A percentile compares a stretch with the other conserved stretches of the same genome.
Evolutionary conservation across 2,329 filamentous ascomycete species (phyloP).

Genomic region (Pezicula carpinea): DNA sequence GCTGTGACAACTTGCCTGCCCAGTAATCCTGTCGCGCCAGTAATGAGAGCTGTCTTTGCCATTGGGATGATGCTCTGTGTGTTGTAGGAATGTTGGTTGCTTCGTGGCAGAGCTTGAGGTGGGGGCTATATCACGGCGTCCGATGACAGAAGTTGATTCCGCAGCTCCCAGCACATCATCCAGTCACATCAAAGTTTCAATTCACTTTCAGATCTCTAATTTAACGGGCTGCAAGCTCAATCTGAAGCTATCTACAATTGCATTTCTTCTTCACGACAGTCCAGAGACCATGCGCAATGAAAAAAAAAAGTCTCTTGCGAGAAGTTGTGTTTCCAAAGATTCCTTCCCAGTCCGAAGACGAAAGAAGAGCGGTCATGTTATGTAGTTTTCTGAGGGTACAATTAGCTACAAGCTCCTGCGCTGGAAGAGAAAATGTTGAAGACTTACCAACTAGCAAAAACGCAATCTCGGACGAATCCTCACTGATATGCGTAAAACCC

Average conservation of each 20-base stretch:
- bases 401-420: too few relatives aligned
- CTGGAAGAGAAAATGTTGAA: too few relatives aligned
- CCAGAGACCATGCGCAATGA: slow-evolving; percentile 44
- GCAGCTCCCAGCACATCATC: too few relatives aligned
- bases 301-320: slow-evolving; percentile 36
- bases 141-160: background rate
- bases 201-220: too few relatives aligned
- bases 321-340: slow-evolving; percentile 64
- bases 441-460: slow-evolving; percentile 81
- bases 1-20: slow-evolving; percentile 71
- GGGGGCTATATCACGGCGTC: background rate
- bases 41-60: slow-evolving; percentile 62
- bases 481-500: slow-evolving; percentile 80
- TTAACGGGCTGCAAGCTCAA: too few relatives aligned
- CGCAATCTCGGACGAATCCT: slow-evolving; percentile 81
- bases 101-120: background rate
- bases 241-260: too few relatives aligned
- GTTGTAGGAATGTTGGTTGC: slow-evolving; percentile 6
- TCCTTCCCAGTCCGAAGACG: slow-evolving; percentile 67
- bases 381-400: slow-evolving; percentile 45
- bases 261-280: slow-evolving; percentile 48
- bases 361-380: slow-evolving; percentile 67
- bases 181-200: too few relatives aligned
- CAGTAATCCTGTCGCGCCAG: slow-evolving; percentile 79
- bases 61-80: slow-evolving; percentile 11